Evolutionary conservation across 2,329 filamentous ascomycete genomes (phyloP).

Genomic region (Cercospora sojina): DNA sequence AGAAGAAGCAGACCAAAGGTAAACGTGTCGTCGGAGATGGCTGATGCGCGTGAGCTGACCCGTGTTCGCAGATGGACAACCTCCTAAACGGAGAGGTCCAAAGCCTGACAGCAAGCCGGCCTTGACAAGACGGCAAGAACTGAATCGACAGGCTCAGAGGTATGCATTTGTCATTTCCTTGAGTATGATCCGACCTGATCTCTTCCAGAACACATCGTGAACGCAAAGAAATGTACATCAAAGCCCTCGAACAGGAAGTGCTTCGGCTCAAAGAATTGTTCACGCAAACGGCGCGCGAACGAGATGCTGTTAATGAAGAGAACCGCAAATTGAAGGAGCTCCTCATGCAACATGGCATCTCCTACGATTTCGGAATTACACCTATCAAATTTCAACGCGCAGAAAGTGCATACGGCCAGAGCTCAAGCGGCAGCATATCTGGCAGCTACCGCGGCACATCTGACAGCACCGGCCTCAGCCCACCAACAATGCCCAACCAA

Average conservation of each 20-base stretch:
- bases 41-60: slow-evolving; percentile 1
- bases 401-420: slow-evolving; percentile 43
- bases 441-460: slow-evolving; percentile 58
- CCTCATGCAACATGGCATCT: slow-evolving; percentile 59
- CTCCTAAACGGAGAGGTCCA: slow-evolving; percentile 84
- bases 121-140: slow-evolving; percentile 83
- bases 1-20: slow-evolving; percentile 80
- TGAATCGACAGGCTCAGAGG: slow-evolving; percentile 95
- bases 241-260: slow-evolving; percentile 87
- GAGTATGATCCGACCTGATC: slow-evolving; percentile 10
- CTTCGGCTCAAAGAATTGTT: slow-evolving; percentile 84
- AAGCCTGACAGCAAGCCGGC: slow-evolving; percentile 97
- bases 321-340: slow-evolving; percentile 71
- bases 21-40: too few relatives aligned
- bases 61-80: slow-evolving; percentile 66
- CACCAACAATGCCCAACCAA: slow-evolving; percentile 38
- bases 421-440: slow-evolving; percentile 58
- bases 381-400: slow-evolving; percentile 39
- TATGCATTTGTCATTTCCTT: slow-evolving; percentile 49
- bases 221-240: slow-evolving; percentile 94
- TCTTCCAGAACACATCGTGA: slow-evolving; percentile 81
- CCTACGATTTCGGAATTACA: slow-evolving; percentile 49
- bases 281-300: slow-evolving; percentile 70
- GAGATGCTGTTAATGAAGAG: slow-evolving; percentile 72
- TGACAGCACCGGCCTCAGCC: slow-evolving; percentile 49